Conservation (phyloP, 2,329 filamentous ascomycete species). For the Penicillium janthinellum region DNA sequence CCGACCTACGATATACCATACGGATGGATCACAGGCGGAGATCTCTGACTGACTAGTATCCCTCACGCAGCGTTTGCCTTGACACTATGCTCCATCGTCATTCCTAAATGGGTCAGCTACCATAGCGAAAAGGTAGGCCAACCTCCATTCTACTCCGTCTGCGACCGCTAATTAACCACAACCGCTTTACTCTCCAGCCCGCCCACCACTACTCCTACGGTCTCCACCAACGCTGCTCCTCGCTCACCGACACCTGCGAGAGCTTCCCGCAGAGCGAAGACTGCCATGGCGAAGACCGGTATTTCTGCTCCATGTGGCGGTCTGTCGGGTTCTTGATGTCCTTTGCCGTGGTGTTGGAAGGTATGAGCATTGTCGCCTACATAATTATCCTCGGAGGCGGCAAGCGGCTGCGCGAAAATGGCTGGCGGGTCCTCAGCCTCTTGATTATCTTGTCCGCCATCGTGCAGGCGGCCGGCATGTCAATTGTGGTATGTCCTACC, state of each 20-base stretch:
- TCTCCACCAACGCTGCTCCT: constrained; percentile 79
- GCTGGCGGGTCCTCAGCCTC: constrained; percentile 74
- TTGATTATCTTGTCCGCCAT: constrained; percentile 66
- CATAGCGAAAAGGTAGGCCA: constrained; percentile 45
- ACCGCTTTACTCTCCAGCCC: constrained; percentile 25
- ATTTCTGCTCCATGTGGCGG: constrained; percentile 92
- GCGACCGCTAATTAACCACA: constrained; percentile 1
- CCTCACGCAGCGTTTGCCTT: constrained; percentile 43
- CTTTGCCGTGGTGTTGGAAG: constrained; percentile 78
- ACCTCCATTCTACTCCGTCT: neutral
- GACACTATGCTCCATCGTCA: constrained; percentile 49
- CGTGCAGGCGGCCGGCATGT: constrained; percentile 76
- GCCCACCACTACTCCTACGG: constrained; percentile 70
- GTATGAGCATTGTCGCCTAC: constrained; percentile 79
- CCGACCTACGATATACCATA: neutral
- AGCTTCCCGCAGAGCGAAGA: constrained; percentile 68
- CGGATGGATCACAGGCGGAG: neutral
- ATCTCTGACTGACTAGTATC: constrained; percentile 6
- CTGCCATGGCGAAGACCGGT: constrained; percentile 66
- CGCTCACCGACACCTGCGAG: constrained; percentile 57
- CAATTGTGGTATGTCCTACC: constrained; percentile 70
- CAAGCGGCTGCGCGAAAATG: constrained; percentile 74
- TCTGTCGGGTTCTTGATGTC: constrained; percentile 85
- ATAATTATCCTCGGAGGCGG: constrained; percentile 75
- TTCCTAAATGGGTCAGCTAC: constrained; percentile 53